These are phyloP conservation scores for Urtica urens DNA, from an alignment of 306 rosid species.

Conservation along the genomic window DNA sequence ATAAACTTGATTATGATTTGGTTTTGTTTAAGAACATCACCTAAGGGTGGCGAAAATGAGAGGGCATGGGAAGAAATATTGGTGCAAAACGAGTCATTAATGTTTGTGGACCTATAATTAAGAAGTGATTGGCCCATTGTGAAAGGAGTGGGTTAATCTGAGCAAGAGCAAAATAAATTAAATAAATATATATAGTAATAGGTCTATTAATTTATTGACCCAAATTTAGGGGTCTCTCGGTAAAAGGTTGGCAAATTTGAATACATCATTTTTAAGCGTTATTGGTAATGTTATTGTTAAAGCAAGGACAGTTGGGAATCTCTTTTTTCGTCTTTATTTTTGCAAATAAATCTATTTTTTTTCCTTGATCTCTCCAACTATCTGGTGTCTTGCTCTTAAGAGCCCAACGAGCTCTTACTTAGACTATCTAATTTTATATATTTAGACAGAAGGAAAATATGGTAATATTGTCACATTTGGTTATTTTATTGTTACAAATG, in stretches of 20 bases:
- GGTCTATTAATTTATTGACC: neutral
- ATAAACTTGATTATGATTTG: too few species aligned
- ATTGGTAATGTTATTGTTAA: neutral
- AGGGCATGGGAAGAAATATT: neutral
- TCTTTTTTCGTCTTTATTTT: too few species aligned
- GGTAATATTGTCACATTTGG: too few species aligned
- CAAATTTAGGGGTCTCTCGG: neutral
- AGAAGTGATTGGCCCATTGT: constrained; percentile 16
- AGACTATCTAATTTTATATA: too few species aligned
- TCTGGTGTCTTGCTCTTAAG: constrained; percentile 2
- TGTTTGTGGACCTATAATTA: constrained; percentile 20
- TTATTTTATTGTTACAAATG: too few species aligned
- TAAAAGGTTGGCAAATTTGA: neutral
- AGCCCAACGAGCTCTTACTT: too few species aligned
- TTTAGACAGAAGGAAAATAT: too few species aligned
- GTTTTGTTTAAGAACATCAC: too few species aligned
- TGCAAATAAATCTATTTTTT: too few species aligned
- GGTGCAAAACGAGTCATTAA: constrained; percentile 26
- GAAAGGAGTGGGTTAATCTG: constrained; percentile 21
- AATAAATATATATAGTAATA: too few species aligned
- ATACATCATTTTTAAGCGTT: constrained; percentile 6
- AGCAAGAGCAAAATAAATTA: neutral
- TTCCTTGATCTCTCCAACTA: too few species aligned
- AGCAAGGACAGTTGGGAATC: neutral
- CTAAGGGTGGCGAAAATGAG: too few species aligned